Evolutionary conservation across 768 basidiomycete species (phyloP).

Genomic region (Kwoniella newhampshirensis): DNA sequence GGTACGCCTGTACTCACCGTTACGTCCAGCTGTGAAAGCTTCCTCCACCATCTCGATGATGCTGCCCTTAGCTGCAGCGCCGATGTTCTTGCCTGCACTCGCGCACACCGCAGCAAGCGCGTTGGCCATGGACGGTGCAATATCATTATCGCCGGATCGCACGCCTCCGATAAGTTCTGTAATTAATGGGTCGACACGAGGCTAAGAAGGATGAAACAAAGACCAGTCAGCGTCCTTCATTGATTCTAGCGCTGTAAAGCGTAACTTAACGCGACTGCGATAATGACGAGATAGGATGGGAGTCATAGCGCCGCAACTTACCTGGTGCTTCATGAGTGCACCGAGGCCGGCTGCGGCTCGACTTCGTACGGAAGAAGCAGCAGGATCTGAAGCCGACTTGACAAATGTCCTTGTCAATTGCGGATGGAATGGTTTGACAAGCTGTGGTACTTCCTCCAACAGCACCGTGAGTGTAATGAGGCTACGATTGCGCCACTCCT

Average conservation of each 20-base stretch:
- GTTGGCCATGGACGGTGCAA: constrained; percentile 71
- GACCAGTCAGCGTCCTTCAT: neutral
- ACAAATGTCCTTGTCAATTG: constrained; percentile 95
- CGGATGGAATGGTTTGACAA: constrained; percentile 98
- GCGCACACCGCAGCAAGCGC: constrained; percentile 74
- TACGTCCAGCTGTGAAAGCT: constrained; percentile 59
- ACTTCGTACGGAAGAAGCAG: constrained; percentile 73
- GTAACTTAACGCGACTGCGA: too few relatives aligned
- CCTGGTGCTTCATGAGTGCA: constrained; percentile 74
- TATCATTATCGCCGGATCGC: constrained; percentile 62
- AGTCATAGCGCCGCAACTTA: too few relatives aligned
- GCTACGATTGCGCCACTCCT: constrained; percentile 23
- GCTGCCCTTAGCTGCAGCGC: constrained; percentile 69
- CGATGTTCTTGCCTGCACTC: constrained; percentile 71
- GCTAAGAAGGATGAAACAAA: constrained; percentile 56
- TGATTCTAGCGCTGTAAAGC: neutral
- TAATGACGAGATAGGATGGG: too few relatives aligned
- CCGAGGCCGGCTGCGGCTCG: constrained; percentile 83
- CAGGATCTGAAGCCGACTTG: constrained; percentile 80
- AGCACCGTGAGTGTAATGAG: constrained; percentile 79
- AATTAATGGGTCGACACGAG: constrained; percentile 88
- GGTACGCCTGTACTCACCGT: constrained; percentile 42
- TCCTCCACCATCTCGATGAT: constrained; percentile 75
- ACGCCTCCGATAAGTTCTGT: constrained; percentile 67
- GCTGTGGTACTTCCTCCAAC: constrained; percentile 77